Percentiles rank a stretch among this genome's conserved stretches.
These are phyloP conservation scores for Cladosporium sp. DNA, from an alignment of 2,329 filamentous ascomycete genomes.

Conservation along the genomic window DNA sequence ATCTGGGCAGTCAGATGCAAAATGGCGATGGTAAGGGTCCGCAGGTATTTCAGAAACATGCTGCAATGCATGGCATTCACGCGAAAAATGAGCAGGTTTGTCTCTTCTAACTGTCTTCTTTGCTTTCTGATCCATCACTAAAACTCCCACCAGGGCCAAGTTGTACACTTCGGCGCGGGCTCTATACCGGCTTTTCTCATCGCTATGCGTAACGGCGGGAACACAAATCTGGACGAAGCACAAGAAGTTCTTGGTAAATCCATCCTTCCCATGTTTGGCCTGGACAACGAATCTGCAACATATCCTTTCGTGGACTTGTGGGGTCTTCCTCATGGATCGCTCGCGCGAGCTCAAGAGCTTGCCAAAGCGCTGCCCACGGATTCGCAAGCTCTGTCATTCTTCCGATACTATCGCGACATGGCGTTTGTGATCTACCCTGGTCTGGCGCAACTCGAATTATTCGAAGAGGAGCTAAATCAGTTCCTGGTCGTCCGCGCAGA, in stretches of 20 bases:
- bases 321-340: constrained; percentile 55
- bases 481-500: constrained; percentile 50
- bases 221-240: constrained; percentile 45
- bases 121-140: constrained; percentile 2
- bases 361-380: constrained; percentile 56
- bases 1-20: background rate
- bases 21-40: constrained; percentile 11
- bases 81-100: constrained; percentile 47
- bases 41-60: constrained; percentile 28
- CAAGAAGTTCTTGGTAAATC: constrained; percentile 57
- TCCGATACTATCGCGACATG: constrained; percentile 54
- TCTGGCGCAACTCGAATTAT: constrained; percentile 50
- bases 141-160: constrained; percentile 48
- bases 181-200: constrained; percentile 59
- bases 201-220: constrained; percentile 38
- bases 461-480: constrained; percentile 51
- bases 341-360: constrained; percentile 53
- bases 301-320: constrained; percentile 63
- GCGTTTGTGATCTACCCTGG: constrained; percentile 58
- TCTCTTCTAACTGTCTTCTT: background rate
- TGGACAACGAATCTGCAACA: constrained; percentile 60
- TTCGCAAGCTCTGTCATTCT: constrained; percentile 54
- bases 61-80: constrained; percentile 53
- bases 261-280: constrained; percentile 57
- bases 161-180: constrained; percentile 57